Percentiles rank a stretch among this genome's conserved stretches.
These are phyloP conservation scores for Pseudocercospora ulei DNA, from an alignment of 2,329 filamentous ascomycete genomes.

Conservation along the genomic window DNA sequence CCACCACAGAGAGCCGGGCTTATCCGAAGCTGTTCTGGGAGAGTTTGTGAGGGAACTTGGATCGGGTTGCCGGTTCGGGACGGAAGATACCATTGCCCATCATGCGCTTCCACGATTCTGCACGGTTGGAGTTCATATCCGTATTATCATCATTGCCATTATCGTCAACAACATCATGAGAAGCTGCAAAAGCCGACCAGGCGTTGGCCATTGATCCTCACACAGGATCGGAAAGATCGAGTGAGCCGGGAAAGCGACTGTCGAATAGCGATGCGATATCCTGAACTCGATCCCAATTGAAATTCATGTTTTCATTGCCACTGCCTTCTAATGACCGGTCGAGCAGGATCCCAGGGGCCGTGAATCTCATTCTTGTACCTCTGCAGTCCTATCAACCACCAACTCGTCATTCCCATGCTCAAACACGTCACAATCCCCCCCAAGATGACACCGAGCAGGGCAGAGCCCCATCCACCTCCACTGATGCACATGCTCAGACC, in stretches of 20 bases:
- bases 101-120: too few relatives aligned
- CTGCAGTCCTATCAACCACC: slow-evolving; percentile 95
- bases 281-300: too few relatives aligned
- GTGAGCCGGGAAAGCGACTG: too few relatives aligned
- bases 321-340: slow-evolving; percentile 62
- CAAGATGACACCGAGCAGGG: slow-evolving; percentile 62
- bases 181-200: too few relatives aligned
- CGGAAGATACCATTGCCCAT: too few relatives aligned
- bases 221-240: too few relatives aligned
- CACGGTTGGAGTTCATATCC: too few relatives aligned
- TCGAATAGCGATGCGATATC: too few relatives aligned
- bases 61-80: too few relatives aligned
- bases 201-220: too few relatives aligned
- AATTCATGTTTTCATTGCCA: slow-evolving; percentile 15
- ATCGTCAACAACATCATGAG: too few relatives aligned
- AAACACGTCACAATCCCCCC: slow-evolving; percentile 65
- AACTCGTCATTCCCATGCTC: slow-evolving; percentile 85
- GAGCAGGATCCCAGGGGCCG: slow-evolving; percentile 92
- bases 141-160: too few relatives aligned
- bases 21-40: slow-evolving; percentile 97
- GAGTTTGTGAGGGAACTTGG: slow-evolving; percentile 60
- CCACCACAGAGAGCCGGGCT: slow-evolving; percentile 81
- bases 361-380: slow-evolving; percentile 99
- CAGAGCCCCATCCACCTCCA: slow-evolving; percentile 47
- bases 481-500: slow-evolving; percentile 58